These are phyloP conservation scores for Aspergillus leporis DNA, from an alignment of 495 filamentous ascomycete species.

Conservation along the genomic window DNA sequence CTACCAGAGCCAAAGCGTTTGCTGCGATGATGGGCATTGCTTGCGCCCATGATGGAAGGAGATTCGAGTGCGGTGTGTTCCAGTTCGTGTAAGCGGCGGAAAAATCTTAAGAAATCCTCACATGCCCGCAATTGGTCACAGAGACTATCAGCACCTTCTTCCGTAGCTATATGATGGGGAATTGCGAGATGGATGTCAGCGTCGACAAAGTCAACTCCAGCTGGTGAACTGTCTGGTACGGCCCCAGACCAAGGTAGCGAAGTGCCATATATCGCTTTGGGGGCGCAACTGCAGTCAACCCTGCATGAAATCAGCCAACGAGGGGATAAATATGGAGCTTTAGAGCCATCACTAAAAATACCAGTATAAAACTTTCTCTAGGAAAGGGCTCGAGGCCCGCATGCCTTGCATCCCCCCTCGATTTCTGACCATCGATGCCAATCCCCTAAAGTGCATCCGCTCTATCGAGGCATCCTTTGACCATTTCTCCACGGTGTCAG, in stretches of 20 bases:
- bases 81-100: constrained; percentile 23
- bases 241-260: constrained; percentile 28
- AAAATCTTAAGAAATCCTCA: constrained; percentile 31
- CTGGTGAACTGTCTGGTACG: constrained; percentile 19
- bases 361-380: constrained; percentile 32
- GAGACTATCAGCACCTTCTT: constrained; percentile 19
- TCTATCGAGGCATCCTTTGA: constrained; percentile 32
- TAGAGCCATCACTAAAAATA: constrained; percentile 6
- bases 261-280: constrained; percentile 29
- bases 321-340: neutral
- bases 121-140: constrained; percentile 26
- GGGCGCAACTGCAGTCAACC: constrained; percentile 31
- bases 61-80: constrained; percentile 21
- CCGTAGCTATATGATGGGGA: constrained; percentile 12
- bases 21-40: constrained; percentile 8
- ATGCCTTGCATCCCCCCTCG: constrained; percentile 30
- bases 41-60: constrained; percentile 11
- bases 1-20: constrained; percentile 24
- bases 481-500: constrained; percentile 29
- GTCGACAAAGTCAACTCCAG: constrained; percentile 22
- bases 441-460: constrained; percentile 30
- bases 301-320: constrained; percentile 13
- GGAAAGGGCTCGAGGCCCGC: constrained; percentile 22
- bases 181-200: constrained; percentile 22
- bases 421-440: constrained; percentile 29